Conservation (phyloP, 2,329 filamentous ascomycete genomes). For the Cercospora zeae-maydis region DNA sequence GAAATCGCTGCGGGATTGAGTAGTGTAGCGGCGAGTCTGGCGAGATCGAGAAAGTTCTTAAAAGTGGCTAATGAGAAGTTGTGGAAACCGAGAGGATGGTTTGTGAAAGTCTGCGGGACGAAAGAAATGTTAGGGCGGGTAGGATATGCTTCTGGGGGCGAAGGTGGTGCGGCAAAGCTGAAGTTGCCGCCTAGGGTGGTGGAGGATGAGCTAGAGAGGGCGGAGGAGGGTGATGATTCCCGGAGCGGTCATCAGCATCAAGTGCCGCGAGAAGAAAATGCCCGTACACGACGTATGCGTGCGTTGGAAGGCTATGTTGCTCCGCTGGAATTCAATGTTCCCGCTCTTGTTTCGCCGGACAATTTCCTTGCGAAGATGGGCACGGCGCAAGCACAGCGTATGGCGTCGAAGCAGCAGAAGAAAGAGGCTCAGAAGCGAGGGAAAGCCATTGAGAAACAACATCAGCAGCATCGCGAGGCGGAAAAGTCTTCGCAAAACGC, state of each 20-base stretch:
- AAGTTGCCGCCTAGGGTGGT: background rate
- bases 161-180: background rate
- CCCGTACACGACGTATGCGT: slow-evolving; percentile 20
- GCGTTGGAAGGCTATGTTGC: slow-evolving; percentile 25
- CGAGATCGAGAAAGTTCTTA: slow-evolving; percentile 9
- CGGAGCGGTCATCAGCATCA: background rate
- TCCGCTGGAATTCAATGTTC: slow-evolving; percentile 26
- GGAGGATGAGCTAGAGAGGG: background rate
- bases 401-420: slow-evolving; percentile 23
- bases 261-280: slow-evolving; percentile 16
- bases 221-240: no score
- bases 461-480: slow-evolving; percentile 13
- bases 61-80: slow-evolving; percentile 12
- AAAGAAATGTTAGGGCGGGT: slow-evolving; percentile 16
- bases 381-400: slow-evolving; percentile 21
- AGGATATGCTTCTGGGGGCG: background rate
- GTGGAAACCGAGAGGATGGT: slow-evolving; percentile 8
- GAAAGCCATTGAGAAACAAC: slow-evolving; percentile 12
- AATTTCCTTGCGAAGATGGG: slow-evolving; percentile 21
- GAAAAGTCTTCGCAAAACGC: slow-evolving; percentile 12
- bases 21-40: slow-evolving; percentile 11
- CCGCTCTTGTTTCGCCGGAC: slow-evolving; percentile 11
- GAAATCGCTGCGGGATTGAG: slow-evolving; percentile 19
- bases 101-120: slow-evolving; percentile 8
- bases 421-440: slow-evolving; percentile 16